These are phyloP conservation scores for Groenewaldozyma sp. DNA, from an alignment of 1,139 yeast species.

Conservation along the genomic window DNA sequence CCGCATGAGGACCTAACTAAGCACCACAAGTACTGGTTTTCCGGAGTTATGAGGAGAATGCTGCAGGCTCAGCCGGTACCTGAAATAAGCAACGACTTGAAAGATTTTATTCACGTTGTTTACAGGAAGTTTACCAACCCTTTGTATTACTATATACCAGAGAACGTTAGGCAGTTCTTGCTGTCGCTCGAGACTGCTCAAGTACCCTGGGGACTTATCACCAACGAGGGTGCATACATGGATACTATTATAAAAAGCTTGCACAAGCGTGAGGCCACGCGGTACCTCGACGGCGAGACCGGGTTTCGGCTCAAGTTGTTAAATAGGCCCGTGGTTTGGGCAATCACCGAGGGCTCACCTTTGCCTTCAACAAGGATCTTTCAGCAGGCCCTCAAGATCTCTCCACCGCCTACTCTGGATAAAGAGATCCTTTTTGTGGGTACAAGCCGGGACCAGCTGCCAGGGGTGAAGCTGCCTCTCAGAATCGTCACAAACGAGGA, in stretches of 20 bases:
- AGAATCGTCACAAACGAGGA: too few species aligned
- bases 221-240: slow-evolving; percentile 22
- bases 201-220: slow-evolving; percentile 25
- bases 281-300: too few species aligned
- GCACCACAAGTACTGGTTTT: slow-evolving; percentile 3
- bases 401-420: too few species aligned
- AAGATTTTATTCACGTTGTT: neutral
- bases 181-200: slow-evolving; percentile 10
- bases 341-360: neutral
- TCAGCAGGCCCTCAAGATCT: neutral
- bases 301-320: neutral
- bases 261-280: neutral
- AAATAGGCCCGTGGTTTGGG: neutral
- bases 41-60: neutral
- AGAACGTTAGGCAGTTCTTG: slow-evolving; percentile 13
- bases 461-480: too few species aligned
- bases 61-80: neutral
- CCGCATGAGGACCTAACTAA: neutral
- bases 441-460: too few species aligned
- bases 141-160: slow-evolving; percentile 14
- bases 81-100: neutral
- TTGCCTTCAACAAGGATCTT: neutral
- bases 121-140: slow-evolving; percentile 9
- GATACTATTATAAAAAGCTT: slow-evolving; percentile 7
- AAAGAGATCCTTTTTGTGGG: too few species aligned